Evolutionary conservation across 176 grass and related monocot genomes (phyloP).

Genomic region (Rhynchospora breviuscula): DNA sequence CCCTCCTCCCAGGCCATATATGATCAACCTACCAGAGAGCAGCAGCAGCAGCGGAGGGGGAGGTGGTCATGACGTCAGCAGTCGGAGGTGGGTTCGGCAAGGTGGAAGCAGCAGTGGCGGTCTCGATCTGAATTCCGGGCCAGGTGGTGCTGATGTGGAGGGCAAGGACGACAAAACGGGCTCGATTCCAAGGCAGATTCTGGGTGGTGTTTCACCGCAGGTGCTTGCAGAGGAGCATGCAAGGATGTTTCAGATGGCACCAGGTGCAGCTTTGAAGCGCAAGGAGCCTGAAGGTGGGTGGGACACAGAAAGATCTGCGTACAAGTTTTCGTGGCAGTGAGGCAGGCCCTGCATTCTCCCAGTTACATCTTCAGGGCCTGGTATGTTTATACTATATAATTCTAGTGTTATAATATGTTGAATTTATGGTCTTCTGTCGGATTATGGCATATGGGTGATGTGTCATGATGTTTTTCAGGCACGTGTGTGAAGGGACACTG

Average conservation of each 20-base stretch:
- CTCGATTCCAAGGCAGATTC: conserved; percentile 44
- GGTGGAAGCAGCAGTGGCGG: conserved; percentile 12
- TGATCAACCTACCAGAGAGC: conserved; percentile 69
- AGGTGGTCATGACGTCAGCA: conserved; percentile 47
- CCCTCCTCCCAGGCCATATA: conserved; percentile 42
- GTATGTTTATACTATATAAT: conserved; percentile 30
- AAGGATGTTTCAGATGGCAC: conserved; percentile 48
- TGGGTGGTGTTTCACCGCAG: conserved; percentile 44
- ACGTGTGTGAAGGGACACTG: conserved; percentile 12
- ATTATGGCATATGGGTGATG: conserved; percentile 17
- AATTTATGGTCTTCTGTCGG: conserved; percentile 7
- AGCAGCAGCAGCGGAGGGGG: conserved; percentile 40
- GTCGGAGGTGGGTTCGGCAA: conserved; percentile 52
- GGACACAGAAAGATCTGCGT: conserved; percentile 62
- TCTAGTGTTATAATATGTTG: conserved; percentile 6
- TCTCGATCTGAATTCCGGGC: conserved; percentile 79
- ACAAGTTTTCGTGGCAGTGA: conserved; percentile 71
- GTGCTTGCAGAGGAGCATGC: conserved; percentile 44
- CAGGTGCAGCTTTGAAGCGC: conserved; percentile 52
- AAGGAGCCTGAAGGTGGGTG: conserved; percentile 81
- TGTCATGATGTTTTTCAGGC: conserved; percentile 28
- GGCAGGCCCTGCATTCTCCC: conserved; percentile 1
- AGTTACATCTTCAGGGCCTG: conserved; percentile 15
- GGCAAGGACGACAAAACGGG: conserved; percentile 46
- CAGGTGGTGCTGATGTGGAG: conserved; percentile 50